A percentile compares a stretch with the other conserved stretches of the same genome.
Evolutionary conservation across 805 yeast species (phyloP).

Genomic region (Hanseniaspora thailandica): DNA sequence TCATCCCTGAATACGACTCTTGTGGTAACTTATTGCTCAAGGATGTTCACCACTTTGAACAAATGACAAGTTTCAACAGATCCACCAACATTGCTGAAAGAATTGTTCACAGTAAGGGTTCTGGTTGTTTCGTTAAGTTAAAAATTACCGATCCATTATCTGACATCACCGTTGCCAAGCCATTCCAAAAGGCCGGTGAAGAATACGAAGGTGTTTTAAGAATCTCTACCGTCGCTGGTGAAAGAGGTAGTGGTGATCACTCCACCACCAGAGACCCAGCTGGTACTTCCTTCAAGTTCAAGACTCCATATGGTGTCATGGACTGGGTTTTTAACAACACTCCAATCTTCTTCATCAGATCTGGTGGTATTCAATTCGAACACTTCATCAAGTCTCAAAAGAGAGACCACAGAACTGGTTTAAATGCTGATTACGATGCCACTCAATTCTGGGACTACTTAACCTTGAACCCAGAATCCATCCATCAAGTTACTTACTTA

Average conservation of each 20-base stretch:
- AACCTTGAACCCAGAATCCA: conserved; percentile 42
- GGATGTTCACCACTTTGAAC: conserved; percentile 47
- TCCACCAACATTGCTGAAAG: conserved; percentile 52
- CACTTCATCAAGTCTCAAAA: conserved; percentile 82
- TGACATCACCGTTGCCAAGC: conserved; percentile 38
- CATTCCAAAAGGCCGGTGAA: conserved; percentile 34
- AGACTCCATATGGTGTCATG: conserved; percentile 33
- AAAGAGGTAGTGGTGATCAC: conserved; percentile 49
- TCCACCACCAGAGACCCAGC: conserved; percentile 82
- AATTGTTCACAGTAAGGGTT: conserved; percentile 58
- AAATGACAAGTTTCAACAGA: conserved; percentile 48
- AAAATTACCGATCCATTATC: conserved; percentile 47
- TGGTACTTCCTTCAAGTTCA: conserved; percentile 65
- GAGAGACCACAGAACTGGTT: conserved; percentile 52
- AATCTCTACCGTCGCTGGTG: conserved; percentile 80
- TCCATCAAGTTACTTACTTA: conserved; percentile 47
- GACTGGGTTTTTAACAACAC: conserved; percentile 82
- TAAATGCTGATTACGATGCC: conserved; percentile 36
- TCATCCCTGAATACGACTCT: conserved; percentile 43
- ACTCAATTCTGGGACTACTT: conserved; percentile 48
- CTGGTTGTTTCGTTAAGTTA: conserved; percentile 50
- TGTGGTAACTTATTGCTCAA: conserved; percentile 49
- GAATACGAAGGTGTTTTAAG: conserved; percentile 35
- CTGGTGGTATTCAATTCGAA: conserved; percentile 68
- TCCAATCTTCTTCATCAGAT: conserved; percentile 75